A percentile compares a stretch with the other conserved stretches of the same genome.
Evolutionary conservation across 768 basidiomycete species (phyloP).

Genomic region (Termitomyces sp.): DNA sequence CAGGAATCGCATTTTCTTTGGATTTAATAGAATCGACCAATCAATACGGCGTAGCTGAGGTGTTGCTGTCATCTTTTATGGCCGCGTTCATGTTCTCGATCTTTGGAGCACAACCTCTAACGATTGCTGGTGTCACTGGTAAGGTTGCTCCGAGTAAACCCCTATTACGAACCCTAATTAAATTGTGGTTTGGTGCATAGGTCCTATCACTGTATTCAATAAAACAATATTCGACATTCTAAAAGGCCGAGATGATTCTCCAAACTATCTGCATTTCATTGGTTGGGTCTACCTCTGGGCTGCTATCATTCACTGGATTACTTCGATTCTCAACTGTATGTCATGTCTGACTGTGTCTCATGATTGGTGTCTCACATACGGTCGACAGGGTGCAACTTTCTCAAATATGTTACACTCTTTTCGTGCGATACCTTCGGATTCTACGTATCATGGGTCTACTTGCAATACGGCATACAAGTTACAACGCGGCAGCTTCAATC

Average conservation of each 20-base stretch:
- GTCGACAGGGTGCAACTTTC: slow-evolving; percentile 70
- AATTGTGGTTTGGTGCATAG: slow-evolving; percentile 31
- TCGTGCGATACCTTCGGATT: slow-evolving; percentile 93
- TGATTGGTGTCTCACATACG: neutral
- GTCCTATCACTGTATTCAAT: slow-evolving; percentile 92
- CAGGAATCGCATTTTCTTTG: slow-evolving; percentile 88
- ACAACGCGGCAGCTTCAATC: slow-evolving; percentile 65
- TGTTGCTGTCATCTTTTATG: slow-evolving; percentile 81
- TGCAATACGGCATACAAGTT: slow-evolving; percentile 88
- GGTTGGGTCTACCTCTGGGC: slow-evolving; percentile 95
- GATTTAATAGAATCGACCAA: slow-evolving; percentile 90
- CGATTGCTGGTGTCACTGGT: slow-evolving; percentile 91
- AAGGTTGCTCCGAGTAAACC: neutral
- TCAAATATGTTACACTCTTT: slow-evolving; percentile 85
- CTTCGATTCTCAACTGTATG: slow-evolving; percentile 72
- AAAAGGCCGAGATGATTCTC: slow-evolving; percentile 49
- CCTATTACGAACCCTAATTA: neutral
- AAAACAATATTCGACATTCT: slow-evolving; percentile 85
- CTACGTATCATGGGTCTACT: slow-evolving; percentile 87
- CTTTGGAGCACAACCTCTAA: slow-evolving; percentile 87
- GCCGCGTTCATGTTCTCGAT: slow-evolving; percentile 85
- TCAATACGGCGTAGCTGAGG: slow-evolving; percentile 88
- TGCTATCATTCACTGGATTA: slow-evolving; percentile 81
- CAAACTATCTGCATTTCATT: slow-evolving; percentile 80
- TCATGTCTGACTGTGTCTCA: neutral